Evolutionary conservation across 208 protist species (phyloP), one percentile per base, ranked within the genome.

Genomic region (Novymonas esmeraldas): DNA sequence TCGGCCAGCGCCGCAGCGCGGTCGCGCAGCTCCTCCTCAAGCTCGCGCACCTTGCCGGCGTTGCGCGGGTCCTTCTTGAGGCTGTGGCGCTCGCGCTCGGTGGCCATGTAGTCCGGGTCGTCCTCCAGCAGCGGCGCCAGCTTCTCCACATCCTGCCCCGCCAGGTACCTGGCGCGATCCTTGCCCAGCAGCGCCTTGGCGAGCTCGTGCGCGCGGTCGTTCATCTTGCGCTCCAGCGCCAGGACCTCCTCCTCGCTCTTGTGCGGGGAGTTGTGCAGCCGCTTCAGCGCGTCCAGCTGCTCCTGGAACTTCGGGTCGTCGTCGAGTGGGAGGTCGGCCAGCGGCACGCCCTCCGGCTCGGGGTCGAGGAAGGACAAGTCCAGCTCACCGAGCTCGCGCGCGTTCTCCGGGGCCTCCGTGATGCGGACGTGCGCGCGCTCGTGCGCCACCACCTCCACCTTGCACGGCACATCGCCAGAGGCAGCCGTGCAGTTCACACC

Each of bases 1-100:
- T 88, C 77, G 18, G 69, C 64, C 49, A 89, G 71, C 26, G 70
- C 64, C 7, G 76, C 58, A 0, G 81, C 84, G 22, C 58, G 63
- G 14, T 63, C 49, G 33, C 71, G 69, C 36, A 90, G 68, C 10
- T 76, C 61, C 31, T 62, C 62, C 68, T 92, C 83, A 7, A 87
- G 24, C 52, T 60, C 69, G n/a, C 67, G 67, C 24, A 94, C 66
- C 63, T 81, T 87, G 3, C 39, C 64, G 10, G 75, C 78, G 56
- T 90, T 93, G 33, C 84, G 65, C 6, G 84, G 85, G 59, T 91
- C 73, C 49, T 82, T 83, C 73, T 87, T 89, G 39, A 91, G 78
- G 9, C 48, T 50, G 57, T 91, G 78, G 49, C 82, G 85, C 42
- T 64, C 57, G 22, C 68, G 55, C 75, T 94, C 88, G 6, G 59